phyloP scores from a whole-genome alignment of 257 asterid species.

The Misopates orontium region DNA sequence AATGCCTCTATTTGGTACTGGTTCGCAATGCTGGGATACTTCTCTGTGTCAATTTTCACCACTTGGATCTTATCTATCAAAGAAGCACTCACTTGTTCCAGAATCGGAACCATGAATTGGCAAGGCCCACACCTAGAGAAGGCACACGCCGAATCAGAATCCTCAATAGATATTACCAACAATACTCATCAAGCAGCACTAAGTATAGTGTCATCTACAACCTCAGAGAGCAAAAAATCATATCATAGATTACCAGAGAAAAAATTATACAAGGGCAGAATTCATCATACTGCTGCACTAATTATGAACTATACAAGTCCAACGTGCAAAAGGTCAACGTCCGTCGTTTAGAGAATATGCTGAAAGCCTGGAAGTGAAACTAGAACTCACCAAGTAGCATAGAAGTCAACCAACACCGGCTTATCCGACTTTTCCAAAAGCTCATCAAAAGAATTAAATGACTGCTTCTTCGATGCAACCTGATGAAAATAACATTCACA shows the following conservation, averaged over 20 bases:
- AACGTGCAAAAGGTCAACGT: too few species aligned
- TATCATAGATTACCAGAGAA: too few species aligned
- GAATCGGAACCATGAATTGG: conserved; percentile 90
- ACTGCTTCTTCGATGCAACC: conserved; percentile 89
- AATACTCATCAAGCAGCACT: neutral
- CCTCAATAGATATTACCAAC: conserved; percentile 3
- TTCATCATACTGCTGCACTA: too few species aligned
- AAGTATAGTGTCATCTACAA: too few species aligned
- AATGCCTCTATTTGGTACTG: conserved; percentile 81
- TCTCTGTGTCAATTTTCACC: conserved; percentile 91
- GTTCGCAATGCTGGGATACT: conserved; percentile 75
- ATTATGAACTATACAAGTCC: too few species aligned
- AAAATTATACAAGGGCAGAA: too few species aligned
- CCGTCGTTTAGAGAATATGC: too few species aligned
- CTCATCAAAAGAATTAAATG: conserved; percentile 77
- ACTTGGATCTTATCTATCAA: conserved; percentile 76
- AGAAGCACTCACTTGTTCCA: conserved; percentile 63
- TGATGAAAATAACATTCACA: conserved; percentile 30
- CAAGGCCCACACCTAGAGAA: conserved; percentile 96
- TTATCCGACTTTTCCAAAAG: conserved; percentile 72
- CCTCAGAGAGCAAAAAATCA: too few species aligned
- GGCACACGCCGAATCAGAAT: conserved; percentile 1
- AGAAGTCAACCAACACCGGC: conserved; percentile 91
- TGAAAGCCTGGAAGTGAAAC: too few species aligned
- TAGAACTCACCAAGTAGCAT: conserved; percentile 84